Evolutionary conservation across 2,329 filamentous ascomycete species (phyloP).

Genomic region (Myriosclerotinia duriaeana): DNA sequence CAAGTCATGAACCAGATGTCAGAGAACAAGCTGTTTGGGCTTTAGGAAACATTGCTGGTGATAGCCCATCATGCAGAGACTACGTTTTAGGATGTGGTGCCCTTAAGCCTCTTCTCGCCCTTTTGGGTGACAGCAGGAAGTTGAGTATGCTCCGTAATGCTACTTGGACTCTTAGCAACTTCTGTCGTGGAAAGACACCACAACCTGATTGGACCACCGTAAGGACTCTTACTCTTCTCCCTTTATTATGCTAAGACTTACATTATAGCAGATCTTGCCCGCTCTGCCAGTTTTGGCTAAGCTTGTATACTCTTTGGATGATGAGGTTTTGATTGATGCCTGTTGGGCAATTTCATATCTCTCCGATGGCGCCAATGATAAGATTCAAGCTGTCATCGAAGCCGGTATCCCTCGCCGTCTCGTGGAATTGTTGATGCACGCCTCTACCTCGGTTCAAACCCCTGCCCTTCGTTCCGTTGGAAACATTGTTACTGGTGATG

Average conservation of each 20-base stretch:
- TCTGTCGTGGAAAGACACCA: constrained; percentile 98
- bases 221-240: constrained; percentile 44
- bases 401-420: constrained; percentile 94
- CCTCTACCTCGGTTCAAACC: constrained; percentile 96
- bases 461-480: constrained; percentile 95
- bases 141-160: constrained; percentile 98
- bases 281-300: constrained; percentile 94
- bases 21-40: constrained; percentile 98
- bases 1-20: constrained; percentile 95
- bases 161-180: constrained; percentile 99
- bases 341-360: constrained; percentile 99
- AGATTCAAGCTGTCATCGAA: constrained; percentile 98
- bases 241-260: constrained; percentile 34
- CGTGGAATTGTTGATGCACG: constrained; percentile 96
- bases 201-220: constrained; percentile 98
- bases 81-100: constrained; percentile 92
- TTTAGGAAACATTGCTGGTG: constrained; percentile 96
- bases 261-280: constrained; percentile 71
- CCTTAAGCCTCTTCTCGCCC: constrained; percentile 81
- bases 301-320: constrained; percentile 96
- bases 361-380: constrained; percentile 96
- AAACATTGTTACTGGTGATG: constrained; percentile 98
- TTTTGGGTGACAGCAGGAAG: constrained; percentile 96
- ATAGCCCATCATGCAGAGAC: constrained; percentile 95
- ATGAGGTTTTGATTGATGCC: constrained; percentile 96